Conservation (phyloP, 768 basidiomycete genomes). For the Mycena epipterygia region DNA sequence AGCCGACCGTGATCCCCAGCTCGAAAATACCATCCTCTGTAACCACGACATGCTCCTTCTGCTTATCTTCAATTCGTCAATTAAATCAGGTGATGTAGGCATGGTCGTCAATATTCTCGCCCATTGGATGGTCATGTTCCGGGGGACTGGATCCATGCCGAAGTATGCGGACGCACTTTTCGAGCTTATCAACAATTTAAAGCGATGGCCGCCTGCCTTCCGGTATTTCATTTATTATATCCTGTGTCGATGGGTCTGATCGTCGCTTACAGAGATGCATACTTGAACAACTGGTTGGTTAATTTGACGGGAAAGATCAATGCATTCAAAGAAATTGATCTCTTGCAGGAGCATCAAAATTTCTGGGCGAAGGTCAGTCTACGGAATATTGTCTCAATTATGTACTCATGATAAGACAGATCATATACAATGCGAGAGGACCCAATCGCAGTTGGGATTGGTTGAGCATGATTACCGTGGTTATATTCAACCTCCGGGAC, state of each 20-base stretch:
- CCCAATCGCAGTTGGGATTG: conserved; percentile 33
- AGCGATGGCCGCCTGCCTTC: neutral
- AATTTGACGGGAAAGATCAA: neutral
- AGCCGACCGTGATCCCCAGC: conserved; percentile 15
- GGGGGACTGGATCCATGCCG: conserved; percentile 31
- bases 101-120: conserved; percentile 21
- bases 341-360: no score
- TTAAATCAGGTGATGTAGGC: conserved; percentile 35
- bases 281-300: neutral
- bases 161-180: conserved; percentile 33
- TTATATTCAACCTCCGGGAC: neutral
- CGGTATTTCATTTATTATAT: neutral
- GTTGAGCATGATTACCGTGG: conserved; percentile 25
- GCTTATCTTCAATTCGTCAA: conserved; percentile 18
- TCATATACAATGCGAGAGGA: conserved; percentile 28
- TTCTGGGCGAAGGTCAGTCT: conserved; percentile 47
- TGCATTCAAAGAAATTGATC: neutral
- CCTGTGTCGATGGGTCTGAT: neutral
- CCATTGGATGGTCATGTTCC: conserved; percentile 35
- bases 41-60: conserved; percentile 36
- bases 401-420: neutral
- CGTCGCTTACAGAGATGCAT: neutral
- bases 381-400: neutral
- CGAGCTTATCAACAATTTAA: conserved; percentile 10
- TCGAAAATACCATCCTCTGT: conserved; percentile 32